A percentile compares a stretch with the other conserved stretches of the same genome.
Conservation (phyloP, 306 rosid species). For the Rosa multiflora region DNA sequence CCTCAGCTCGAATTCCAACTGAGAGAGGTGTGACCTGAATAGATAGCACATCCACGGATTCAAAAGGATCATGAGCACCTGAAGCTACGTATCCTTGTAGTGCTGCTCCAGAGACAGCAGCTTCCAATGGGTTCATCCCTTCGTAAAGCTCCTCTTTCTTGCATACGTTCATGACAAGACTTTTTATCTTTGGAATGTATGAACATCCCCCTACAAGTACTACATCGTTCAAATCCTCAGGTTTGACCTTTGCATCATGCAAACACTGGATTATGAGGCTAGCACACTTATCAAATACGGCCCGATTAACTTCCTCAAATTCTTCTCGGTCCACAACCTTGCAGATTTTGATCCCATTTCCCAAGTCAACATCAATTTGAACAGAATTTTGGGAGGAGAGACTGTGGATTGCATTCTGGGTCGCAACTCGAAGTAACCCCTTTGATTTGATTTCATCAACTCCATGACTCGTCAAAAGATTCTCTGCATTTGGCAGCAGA, state of each 20-base stretch:
- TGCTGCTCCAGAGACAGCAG: slow-evolving; percentile 84
- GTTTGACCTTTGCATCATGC: slow-evolving; percentile 63
- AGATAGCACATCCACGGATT: slow-evolving; percentile 69
- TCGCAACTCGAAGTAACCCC: slow-evolving; percentile 69
- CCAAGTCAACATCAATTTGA: slow-evolving; percentile 63
- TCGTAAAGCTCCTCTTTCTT: slow-evolving; percentile 51
- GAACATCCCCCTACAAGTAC: slow-evolving; percentile 85
- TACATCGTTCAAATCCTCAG: slow-evolving; percentile 60
- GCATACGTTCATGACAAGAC: slow-evolving; percentile 37
- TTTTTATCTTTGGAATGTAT: slow-evolving; percentile 63
- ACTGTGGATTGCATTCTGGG: slow-evolving; percentile 75
- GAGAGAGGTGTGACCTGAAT: slow-evolving; percentile 82
- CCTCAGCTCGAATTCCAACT: slow-evolving; percentile 76
- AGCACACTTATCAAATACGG: slow-evolving; percentile 66
- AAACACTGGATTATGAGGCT: slow-evolving; percentile 61
- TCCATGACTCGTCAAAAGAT: slow-evolving; percentile 44
- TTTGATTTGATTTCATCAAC: slow-evolving; percentile 50
- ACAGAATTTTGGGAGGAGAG: slow-evolving; percentile 54
- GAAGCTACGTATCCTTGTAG: slow-evolving; percentile 87
- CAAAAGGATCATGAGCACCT: slow-evolving; percentile 72
- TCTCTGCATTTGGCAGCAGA: slow-evolving; percentile 60
- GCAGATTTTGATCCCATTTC: slow-evolving; percentile 53
- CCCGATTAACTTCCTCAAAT: slow-evolving; percentile 70
- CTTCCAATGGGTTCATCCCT: slow-evolving; percentile 73
- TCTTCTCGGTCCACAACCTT: slow-evolving; percentile 53